Percentiles rank a stretch among this genome's conserved stretches.
Conservation (phyloP, 192 early-diverging fungal genomes). For the Coemansia sp. region DNA sequence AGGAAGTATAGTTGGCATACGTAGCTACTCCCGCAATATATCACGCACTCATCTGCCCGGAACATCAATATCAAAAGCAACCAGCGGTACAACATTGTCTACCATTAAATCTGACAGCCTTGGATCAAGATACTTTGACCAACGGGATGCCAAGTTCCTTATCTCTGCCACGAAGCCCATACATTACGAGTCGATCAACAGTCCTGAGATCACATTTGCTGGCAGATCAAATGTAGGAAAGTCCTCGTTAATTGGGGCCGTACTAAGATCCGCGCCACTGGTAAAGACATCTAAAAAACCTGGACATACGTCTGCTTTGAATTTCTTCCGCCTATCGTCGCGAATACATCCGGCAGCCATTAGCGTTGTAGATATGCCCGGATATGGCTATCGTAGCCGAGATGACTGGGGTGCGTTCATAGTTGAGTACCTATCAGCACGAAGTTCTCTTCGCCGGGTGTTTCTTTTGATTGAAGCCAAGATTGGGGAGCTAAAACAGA, state of each 20-base stretch:
- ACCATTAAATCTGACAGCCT: background rate
- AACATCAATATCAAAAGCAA: background rate
- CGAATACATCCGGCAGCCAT: slow-evolving; percentile 17
- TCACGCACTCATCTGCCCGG: slow-evolving; percentile 6
- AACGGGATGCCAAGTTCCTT: slow-evolving; percentile 45
- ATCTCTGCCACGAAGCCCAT: slow-evolving; percentile 31
- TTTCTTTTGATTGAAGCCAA: slow-evolving; percentile 57
- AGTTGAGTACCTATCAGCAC: slow-evolving; percentile 38
- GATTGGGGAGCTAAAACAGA: slow-evolving; percentile 52
- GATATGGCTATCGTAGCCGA: slow-evolving; percentile 57
- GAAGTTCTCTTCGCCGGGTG: slow-evolving; percentile 42
- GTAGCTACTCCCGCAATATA: slow-evolving; percentile 3
- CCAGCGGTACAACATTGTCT: background rate
- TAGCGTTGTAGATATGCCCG: slow-evolving; percentile 58
- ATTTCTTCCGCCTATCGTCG: slow-evolving; percentile 44
- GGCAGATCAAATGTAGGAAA: slow-evolving; percentile 58
- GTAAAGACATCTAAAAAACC: slow-evolving; percentile 55
- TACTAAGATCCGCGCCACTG: slow-evolving; percentile 32
- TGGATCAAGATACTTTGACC: slow-evolving; percentile 22
- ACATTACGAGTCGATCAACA: slow-evolving; percentile 23
- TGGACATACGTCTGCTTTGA: slow-evolving; percentile 46
- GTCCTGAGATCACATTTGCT: slow-evolving; percentile 51
- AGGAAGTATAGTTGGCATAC: background rate
- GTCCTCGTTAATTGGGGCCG: slow-evolving; percentile 50
- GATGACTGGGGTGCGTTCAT: slow-evolving; percentile 55